These are phyloP conservation scores for Coemansia sp. DNA, from an alignment of 192 early-diverging fungal species.

Conservation along the genomic window DNA sequence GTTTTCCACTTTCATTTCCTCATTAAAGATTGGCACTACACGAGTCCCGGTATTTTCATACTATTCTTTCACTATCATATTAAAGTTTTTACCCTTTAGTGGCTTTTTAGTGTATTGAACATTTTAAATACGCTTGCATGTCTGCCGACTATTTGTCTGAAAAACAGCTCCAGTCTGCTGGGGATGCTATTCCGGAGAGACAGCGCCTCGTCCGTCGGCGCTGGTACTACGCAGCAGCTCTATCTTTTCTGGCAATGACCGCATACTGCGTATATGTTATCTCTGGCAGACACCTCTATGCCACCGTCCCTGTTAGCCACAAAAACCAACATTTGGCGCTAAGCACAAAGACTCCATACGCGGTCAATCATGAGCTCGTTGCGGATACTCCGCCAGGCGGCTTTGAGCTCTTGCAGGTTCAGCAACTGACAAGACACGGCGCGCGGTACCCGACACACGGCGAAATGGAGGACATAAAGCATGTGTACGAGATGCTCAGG, in stretches of 20 bases:
- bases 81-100: no score
- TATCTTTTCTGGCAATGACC: background rate
- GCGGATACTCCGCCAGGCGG: background rate
- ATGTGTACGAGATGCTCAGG: slow-evolving; percentile 9
- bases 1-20: no score
- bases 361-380: background rate
- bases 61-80: no score
- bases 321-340: slow-evolving; percentile 16
- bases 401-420: slow-evolving; percentile 31
- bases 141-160: background rate
- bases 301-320: background rate
- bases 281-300: background rate
- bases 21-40: no score
- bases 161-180: background rate
- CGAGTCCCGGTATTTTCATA: no score
- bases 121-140: no score
- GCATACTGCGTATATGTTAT: background rate
- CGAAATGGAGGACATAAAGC: slow-evolving; percentile 17
- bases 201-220: background rate
- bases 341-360: slow-evolving; percentile 45
- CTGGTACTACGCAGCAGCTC: background rate
- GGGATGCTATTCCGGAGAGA: background rate
- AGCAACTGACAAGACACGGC: slow-evolving; percentile 38
- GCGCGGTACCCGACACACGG: slow-evolving; percentile 27
- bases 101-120: no score